Evolutionary conservation across 768 basidiomycete genomes (phyloP).

Genomic region (Pleurotus citrinopileatus): DNA sequence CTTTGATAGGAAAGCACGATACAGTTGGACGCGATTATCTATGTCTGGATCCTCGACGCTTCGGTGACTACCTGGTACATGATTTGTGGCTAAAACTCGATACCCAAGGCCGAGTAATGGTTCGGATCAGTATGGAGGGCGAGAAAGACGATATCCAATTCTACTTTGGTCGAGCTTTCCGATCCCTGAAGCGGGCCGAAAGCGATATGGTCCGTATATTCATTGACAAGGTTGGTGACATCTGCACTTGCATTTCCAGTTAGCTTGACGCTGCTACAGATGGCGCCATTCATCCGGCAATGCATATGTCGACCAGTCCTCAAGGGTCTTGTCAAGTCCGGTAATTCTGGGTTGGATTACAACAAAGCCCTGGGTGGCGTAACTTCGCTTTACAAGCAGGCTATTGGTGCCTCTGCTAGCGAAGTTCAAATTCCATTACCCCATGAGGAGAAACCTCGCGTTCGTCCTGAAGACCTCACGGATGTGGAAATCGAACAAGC

Average conservation of each 20-base stretch:
- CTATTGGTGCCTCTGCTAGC: conserved; percentile 58
- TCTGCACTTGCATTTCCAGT: not conserved
- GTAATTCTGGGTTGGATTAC: conserved; percentile 65
- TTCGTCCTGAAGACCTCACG: conserved; percentile 76
- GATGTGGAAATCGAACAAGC: conserved; percentile 95
- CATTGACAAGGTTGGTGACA: conserved; percentile 81
- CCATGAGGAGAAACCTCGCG: conserved; percentile 68
- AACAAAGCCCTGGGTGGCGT: conserved; percentile 86
- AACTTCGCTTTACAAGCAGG: conserved; percentile 79
- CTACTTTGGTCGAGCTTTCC: conserved; percentile 95
- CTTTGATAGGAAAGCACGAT: conserved; percentile 89
- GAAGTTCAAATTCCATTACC: conserved; percentile 82
- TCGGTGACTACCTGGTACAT: conserved; percentile 85
- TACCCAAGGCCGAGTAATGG: conserved; percentile 76
- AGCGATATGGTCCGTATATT: conserved; percentile 95
- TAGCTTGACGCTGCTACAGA: conserved; percentile 42
- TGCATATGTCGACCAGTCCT: conserved; percentile 76
- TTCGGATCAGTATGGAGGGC: conserved; percentile 96
- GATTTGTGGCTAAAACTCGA: conserved; percentile 93
- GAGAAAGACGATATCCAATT: conserved; percentile 98
- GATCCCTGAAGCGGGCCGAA: conserved; percentile 89
- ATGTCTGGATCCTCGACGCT: conserved; percentile 85
- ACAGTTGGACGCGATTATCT: conserved; percentile 89
- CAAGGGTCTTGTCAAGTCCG: conserved; percentile 72
- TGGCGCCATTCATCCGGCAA: conserved; percentile 90